Evolutionary conservation across 73 alveolate species (phyloP).

Genomic region (Paramecium primaurelia): DNA sequence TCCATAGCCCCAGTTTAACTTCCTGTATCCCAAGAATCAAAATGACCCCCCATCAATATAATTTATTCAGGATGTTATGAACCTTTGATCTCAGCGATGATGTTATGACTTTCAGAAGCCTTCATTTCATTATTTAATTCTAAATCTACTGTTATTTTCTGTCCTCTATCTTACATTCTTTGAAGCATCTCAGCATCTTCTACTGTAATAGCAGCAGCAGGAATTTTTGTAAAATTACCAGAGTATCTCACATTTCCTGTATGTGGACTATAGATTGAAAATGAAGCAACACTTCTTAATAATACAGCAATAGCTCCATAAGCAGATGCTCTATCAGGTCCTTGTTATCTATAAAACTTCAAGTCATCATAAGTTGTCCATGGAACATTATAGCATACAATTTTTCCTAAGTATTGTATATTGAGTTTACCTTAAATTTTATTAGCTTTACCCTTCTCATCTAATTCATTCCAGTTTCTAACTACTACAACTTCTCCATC

Average conservation of each 20-base stretch:
- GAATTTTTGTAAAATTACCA: neutral
- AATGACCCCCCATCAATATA: conserved; percentile 59
- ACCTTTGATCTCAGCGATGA: conserved; percentile 58
- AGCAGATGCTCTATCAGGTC: conserved; percentile 50
- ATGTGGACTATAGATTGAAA: conserved; percentile 51
- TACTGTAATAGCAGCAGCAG: conserved; percentile 59
- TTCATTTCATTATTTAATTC: neutral
- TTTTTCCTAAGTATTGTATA: conserved; percentile 33
- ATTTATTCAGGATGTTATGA: conserved; percentile 26
- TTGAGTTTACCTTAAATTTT: conserved; percentile 27
- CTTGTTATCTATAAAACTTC: conserved; percentile 8
- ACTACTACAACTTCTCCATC: conserved; percentile 54
- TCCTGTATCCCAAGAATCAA: conserved; percentile 61
- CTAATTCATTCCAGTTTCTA: conserved; percentile 15
- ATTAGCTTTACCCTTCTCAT: neutral
- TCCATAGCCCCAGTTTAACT: conserved; percentile 63
- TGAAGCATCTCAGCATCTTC: conserved; percentile 62
- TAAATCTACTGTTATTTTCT: conserved; percentile 16
- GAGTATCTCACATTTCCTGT: conserved; percentile 53
- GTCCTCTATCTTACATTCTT: conserved; percentile 63
- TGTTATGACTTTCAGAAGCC: conserved; percentile 2
- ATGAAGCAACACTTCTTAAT: conserved; percentile 59
- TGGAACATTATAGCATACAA: conserved; percentile 57
- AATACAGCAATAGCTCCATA: conserved; percentile 51
- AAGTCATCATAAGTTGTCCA: conserved; percentile 38